Percentiles rank a stretch among this genome's conserved stretches.
These are phyloP conservation scores for Penicillium sp. DNA, from an alignment of 2,329 filamentous ascomycete genomes.

Conservation along the genomic window DNA sequence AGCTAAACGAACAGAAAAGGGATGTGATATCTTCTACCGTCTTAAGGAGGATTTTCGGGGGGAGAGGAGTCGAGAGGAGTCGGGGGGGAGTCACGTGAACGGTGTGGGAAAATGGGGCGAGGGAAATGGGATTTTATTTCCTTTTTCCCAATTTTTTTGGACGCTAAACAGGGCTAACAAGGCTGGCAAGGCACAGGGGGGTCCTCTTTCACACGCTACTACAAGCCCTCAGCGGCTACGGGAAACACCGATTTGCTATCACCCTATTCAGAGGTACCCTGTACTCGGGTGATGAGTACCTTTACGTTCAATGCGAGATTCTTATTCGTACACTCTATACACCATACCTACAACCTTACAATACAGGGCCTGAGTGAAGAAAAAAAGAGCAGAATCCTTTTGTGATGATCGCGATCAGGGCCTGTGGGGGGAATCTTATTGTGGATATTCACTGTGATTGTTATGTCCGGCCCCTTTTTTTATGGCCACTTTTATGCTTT, in stretches of 20 bases:
- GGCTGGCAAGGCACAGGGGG: slow-evolving; percentile 4
- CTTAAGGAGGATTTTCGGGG: slow-evolving; percentile 2
- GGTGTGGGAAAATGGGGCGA: slow-evolving; percentile 10
- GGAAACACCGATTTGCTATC: slow-evolving; percentile 1
- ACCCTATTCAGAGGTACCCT: background rate
- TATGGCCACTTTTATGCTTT: background rate
- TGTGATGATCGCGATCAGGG: slow-evolving; percentile 8
- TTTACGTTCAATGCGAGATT: background rate
- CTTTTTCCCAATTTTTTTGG: background rate
- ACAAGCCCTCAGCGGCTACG: slow-evolving; percentile 19
- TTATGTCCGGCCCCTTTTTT: slow-evolving; percentile 8
- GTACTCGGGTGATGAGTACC: background rate
- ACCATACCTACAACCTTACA: background rate
- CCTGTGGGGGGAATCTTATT: slow-evolving; percentile 7
- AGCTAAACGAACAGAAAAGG: slow-evolving; percentile 11
- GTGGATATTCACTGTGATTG: slow-evolving; percentile 3
- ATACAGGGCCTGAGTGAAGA: slow-evolving; percentile 5
- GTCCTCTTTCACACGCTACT: slow-evolving; percentile 9
- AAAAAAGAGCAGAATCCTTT: background rate
- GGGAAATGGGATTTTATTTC: slow-evolving; percentile 4
- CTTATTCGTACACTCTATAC: background rate
- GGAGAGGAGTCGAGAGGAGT: slow-evolving; percentile 20
- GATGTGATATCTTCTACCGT: background rate
- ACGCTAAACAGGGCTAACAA: slow-evolving; percentile 10
- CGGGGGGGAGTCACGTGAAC: slow-evolving; percentile 21